These are phyloP conservation scores for Saitozyma podzolica DNA, from an alignment of 768 basidiomycete genomes.

Conservation along the genomic window DNA sequence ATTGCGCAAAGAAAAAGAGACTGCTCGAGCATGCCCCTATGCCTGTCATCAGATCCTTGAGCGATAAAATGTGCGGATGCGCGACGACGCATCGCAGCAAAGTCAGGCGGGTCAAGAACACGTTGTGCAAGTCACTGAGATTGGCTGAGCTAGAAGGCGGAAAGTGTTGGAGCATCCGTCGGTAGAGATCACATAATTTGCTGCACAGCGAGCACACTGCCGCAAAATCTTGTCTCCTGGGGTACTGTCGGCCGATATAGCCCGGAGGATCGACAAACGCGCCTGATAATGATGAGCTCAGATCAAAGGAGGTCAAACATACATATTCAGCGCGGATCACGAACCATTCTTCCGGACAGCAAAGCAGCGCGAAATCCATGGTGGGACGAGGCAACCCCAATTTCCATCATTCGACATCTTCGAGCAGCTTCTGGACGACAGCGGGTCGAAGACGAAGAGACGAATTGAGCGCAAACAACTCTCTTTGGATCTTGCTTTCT, in stretches of 20 bases:
- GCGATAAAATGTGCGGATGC: constrained; percentile 11
- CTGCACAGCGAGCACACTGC: not conserved
- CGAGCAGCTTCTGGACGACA: constrained; percentile 7
- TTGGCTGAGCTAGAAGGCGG: constrained; percentile 10
- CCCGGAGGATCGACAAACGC: constrained; percentile 8
- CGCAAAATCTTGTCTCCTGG: too few species aligned
- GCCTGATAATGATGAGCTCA: not conserved
- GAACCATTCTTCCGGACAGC: constrained; percentile 15
- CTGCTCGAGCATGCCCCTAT: constrained; percentile 19
- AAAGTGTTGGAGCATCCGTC: constrained; percentile 14
- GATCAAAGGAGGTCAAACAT: constrained; percentile 6
- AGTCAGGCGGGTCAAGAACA: constrained; percentile 18
- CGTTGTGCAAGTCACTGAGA: constrained; percentile 15
- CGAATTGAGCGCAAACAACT: not conserved
- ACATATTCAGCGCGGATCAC: constrained; percentile 12
- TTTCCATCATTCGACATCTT: constrained; percentile 10
- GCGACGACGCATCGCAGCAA: constrained; percentile 10
- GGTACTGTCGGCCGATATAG: constrained; percentile 1
- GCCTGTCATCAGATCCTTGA: constrained; percentile 9
- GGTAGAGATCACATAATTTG: constrained; percentile 3
- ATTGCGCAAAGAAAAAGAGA: constrained; percentile 17
- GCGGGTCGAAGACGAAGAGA: constrained; percentile 1
- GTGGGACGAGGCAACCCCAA: constrained; percentile 2
- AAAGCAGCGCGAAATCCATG: constrained; percentile 6
- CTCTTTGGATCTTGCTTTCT: constrained; percentile 9